phyloP scores from a whole-genome alignment of 2,329 filamentous ascomycete genomes.

The Phaeosphaeria sp. region DNA sequence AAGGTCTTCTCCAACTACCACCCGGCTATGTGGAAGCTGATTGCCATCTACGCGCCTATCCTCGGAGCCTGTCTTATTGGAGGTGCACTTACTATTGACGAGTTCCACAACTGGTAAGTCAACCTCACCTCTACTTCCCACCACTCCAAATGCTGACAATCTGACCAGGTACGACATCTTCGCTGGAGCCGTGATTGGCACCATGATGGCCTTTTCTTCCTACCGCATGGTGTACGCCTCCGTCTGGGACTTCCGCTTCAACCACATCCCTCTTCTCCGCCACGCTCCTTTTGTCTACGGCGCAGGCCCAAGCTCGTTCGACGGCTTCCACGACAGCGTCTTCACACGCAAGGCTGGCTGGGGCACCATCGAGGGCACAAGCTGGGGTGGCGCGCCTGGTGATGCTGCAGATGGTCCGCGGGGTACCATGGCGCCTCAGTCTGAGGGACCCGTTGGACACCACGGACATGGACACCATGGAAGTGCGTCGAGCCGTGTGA shows the following conservation, averaged over 20 bases:
- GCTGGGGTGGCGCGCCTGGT: conserved; percentile 51
- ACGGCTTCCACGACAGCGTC: conserved; percentile 60
- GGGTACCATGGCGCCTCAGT: conserved; percentile 39
- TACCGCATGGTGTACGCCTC: conserved; percentile 73
- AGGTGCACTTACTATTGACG: conserved; percentile 72
- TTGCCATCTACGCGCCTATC: conserved; percentile 68
- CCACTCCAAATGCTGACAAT: background rate
- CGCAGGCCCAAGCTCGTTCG: conserved; percentile 44
- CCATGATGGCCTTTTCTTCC: conserved; percentile 67
- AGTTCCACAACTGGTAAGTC: conserved; percentile 66
- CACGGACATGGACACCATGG: conserved; percentile 23
- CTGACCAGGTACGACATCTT: conserved; percentile 68
- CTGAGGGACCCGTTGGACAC: conserved; percentile 35
- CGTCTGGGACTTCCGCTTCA: conserved; percentile 72
- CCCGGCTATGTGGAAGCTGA: conserved; percentile 75
- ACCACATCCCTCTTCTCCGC: conserved; percentile 70
- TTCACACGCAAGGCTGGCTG: conserved; percentile 68
- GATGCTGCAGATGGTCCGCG: conserved; percentile 50
- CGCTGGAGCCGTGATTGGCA: conserved; percentile 70
- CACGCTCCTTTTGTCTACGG: conserved; percentile 62
- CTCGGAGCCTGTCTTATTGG: conserved; percentile 72
- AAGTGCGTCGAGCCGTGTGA: conserved; percentile 28
- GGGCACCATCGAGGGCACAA: conserved; percentile 55
- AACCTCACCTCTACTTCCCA: background rate
- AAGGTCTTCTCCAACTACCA: conserved; percentile 78